Evolutionary conservation across 1,284 basidiomycete species (phyloP).

Genomic region (Kalmanozyma brasiliensis): DNA sequence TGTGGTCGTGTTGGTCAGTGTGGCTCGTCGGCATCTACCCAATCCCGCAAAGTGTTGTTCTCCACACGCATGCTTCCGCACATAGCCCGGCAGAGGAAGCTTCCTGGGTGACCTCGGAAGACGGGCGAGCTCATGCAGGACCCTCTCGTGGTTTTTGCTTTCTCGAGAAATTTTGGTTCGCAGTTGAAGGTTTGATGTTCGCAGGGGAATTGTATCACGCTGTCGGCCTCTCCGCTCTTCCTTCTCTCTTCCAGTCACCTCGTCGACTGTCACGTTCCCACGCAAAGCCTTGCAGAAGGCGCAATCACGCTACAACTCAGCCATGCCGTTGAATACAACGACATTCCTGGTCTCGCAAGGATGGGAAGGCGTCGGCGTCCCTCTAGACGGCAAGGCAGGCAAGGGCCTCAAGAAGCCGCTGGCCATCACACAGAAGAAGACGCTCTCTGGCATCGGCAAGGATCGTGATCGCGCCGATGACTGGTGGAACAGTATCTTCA

Average conservation of each 20-base stretch:
- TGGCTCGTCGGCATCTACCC: background rate
- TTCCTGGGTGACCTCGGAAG: conserved; percentile 5
- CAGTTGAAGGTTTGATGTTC: background rate
- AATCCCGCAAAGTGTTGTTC: conserved; percentile 22
- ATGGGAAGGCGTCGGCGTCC: conserved; percentile 63
- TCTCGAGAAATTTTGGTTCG: conserved; percentile 6
- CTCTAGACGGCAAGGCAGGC: conserved; percentile 60
- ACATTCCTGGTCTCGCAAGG: conserved; percentile 60
- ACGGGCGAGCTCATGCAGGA: conserved; percentile 4
- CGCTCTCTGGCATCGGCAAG: conserved; percentile 63
- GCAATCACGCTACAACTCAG: background rate
- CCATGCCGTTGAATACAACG: conserved; percentile 63
- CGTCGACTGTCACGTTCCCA: background rate
- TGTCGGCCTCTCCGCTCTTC: background rate
- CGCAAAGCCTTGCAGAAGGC: too few relatives aligned
- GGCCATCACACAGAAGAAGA: conserved; percentile 62
- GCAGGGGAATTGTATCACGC: background rate
- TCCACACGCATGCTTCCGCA: conserved; percentile 5
- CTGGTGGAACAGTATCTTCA: conserved; percentile 68
- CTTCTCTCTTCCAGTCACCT: background rate
- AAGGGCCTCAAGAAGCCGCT: conserved; percentile 66
- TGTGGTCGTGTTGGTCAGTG: background rate
- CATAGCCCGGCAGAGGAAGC: background rate
- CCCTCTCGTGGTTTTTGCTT: conserved; percentile 4
- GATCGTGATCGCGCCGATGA: conserved; percentile 65